phyloP scores from a whole-genome alignment of 1,284 basidiomycete genomes.

The Puccinia triticina region DNA sequence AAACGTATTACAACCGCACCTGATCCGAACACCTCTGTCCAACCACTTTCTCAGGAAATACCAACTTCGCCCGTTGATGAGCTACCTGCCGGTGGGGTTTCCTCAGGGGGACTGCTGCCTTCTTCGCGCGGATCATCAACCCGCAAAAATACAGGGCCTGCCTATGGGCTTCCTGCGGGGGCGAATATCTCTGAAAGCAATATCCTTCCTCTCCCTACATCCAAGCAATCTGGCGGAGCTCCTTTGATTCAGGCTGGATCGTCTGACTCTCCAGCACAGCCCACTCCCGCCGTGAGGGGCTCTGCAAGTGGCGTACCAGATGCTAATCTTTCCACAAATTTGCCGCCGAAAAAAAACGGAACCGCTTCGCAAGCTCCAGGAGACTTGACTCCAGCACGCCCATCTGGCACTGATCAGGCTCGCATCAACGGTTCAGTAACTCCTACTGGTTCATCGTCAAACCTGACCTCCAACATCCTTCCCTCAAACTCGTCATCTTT shows the following conservation, averaged over 20 bases:
- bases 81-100: constrained; percentile 12
- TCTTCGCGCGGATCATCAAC: constrained; percentile 2
- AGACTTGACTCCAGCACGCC: background rate
- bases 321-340: background rate
- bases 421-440: too few species aligned
- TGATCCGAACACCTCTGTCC: background rate
- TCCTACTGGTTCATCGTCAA: too few species aligned
- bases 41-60: background rate
- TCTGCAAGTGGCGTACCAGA: background rate
- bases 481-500: background rate
- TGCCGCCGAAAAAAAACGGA: background rate
- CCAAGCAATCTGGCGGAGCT: background rate
- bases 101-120: background rate
- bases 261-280: background rate
- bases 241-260: background rate
- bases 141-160: background rate
- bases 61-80: background rate
- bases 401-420: too few species aligned
- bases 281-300: background rate
- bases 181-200: too few species aligned
- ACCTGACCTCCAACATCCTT: too few species aligned
- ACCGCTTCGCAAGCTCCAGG: background rate
- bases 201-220: background rate
- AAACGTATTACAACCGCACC: background rate
- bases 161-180: background rate